phyloP scores from a whole-genome alignment of 2,329 filamentous ascomycete genomes.

The Fusarium heterosporum region DNA sequence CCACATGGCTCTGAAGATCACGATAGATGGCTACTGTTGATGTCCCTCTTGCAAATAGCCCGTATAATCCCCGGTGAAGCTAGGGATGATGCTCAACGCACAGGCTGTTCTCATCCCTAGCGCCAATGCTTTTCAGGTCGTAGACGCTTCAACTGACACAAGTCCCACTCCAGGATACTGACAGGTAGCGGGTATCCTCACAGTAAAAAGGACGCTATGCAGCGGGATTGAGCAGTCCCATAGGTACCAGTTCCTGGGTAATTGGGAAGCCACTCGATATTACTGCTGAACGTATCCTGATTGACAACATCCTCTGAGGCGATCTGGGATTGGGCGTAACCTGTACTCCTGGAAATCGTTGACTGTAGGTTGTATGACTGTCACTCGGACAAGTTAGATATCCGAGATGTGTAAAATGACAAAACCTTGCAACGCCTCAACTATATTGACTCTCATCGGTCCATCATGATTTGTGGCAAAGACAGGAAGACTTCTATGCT shows the following conservation, averaged over 20 bases:
- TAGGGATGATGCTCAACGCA: constrained; percentile 34
- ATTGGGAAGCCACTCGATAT: constrained; percentile 3
- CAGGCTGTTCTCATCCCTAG: constrained; percentile 25
- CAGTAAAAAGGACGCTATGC: constrained; percentile 24
- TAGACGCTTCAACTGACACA: constrained; percentile 37
- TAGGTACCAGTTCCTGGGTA: constrained; percentile 21
- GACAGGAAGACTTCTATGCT: constrained; percentile 16
- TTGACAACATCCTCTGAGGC: constrained; percentile 27
- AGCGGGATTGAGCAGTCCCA: constrained; percentile 6
- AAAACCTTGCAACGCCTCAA: background rate
- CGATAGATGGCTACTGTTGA: constrained; percentile 36
- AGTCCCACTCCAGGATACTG: constrained; percentile 23
- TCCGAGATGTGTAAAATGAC: background rate
- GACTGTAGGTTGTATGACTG: constrained; percentile 3
- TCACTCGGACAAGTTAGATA: constrained; percentile 10
- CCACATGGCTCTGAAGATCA: constrained; percentile 38
- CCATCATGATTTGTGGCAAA: constrained; percentile 27
- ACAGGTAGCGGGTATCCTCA: constrained; percentile 6
- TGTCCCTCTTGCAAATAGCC: constrained; percentile 10
- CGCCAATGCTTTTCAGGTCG: constrained; percentile 24
- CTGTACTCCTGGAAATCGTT: background rate
- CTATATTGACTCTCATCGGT: background rate
- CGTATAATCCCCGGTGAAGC: constrained; percentile 27
- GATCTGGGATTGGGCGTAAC: constrained; percentile 12
- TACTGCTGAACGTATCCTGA: constrained; percentile 14